Evolutionary conservation across 306 rosid species (phyloP).

Genomic region (Crotalaria pallida): DNA sequence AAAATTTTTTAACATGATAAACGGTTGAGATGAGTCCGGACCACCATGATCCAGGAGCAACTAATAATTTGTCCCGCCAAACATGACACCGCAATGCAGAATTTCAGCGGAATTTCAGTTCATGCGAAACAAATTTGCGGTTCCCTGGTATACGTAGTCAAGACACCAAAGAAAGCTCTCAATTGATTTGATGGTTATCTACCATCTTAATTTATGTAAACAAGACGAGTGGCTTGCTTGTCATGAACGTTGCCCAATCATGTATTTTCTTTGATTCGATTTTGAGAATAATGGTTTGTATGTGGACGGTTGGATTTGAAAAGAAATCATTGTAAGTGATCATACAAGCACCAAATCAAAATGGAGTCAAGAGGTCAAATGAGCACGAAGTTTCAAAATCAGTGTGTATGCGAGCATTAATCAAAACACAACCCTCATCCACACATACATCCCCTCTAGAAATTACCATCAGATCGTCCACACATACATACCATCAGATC

Average conservation of each 20-base stretch:
- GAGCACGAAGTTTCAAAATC: no score
- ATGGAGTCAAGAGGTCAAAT: background rate
- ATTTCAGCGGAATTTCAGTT: background rate
- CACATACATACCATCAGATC: no score
- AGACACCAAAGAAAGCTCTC: background rate
- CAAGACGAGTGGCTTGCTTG: background rate
- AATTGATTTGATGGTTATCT: slow-evolving; percentile 8
- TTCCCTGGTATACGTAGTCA: background rate
- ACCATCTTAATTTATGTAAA: background rate
- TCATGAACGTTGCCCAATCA: background rate
- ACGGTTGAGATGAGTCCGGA: no score
- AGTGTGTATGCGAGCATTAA: no score
- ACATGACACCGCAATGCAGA: no score
- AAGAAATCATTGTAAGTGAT: background rate
- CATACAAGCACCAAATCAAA: background rate
- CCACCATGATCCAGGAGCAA: no score
- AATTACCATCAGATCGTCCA: no score
- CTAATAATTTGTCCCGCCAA: no score
- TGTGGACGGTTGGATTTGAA: background rate
- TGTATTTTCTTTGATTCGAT: background rate
- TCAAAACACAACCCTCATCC: no score
- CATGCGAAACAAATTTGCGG: background rate
- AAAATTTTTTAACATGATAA: no score
- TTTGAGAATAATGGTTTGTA: background rate
- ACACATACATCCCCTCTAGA: no score